A percentile compares a stretch with the other conserved stretches of the same genome.
phyloP scores from a whole-genome alignment of 2,329 filamentous ascomycete species.

The Neofusicoccum umdonicola region DNA sequence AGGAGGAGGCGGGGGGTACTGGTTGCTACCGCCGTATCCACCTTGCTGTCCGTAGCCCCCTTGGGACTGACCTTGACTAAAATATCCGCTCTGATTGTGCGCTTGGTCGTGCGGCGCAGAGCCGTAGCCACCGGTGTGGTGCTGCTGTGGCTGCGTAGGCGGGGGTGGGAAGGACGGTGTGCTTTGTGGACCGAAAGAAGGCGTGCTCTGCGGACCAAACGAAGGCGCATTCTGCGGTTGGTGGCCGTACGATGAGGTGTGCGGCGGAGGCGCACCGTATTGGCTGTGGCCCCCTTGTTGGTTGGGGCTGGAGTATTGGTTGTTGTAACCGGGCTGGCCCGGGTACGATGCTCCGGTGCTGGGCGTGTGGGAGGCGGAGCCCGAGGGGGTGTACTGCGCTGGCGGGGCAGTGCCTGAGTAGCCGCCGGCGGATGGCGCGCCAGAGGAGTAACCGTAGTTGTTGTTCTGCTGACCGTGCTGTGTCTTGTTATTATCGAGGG shows the following conservation, averaged over 20 bases:
- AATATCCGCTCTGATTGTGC: conserved; percentile 6
- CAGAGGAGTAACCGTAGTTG: conserved; percentile 63
- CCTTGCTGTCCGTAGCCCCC: conserved; percentile 4
- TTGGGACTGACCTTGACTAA: not conserved
- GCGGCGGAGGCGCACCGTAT: conserved; percentile 21
- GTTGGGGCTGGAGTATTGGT: conserved; percentile 5
- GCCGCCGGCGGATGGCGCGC: conserved; percentile 48
- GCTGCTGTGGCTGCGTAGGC: conserved; percentile 6
- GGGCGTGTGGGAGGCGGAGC: conserved; percentile 14
- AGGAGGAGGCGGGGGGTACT: conserved; percentile 1
- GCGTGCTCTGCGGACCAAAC: conserved; percentile 7
- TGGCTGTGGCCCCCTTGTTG: conserved; percentile 23
- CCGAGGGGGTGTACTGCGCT: conserved; percentile 47
- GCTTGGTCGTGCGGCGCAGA: not conserved
- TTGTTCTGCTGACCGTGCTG: conserved; percentile 32
- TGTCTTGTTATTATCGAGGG: not conserved
- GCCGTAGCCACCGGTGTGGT: conserved; percentile 1
- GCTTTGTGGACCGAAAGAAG: not conserved
- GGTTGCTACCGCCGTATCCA: not conserved
- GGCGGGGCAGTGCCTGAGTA: conserved; percentile 65
- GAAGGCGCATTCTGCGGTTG: conserved; percentile 7
- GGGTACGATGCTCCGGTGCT: conserved; percentile 5
- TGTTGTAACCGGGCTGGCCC: conserved; percentile 12
- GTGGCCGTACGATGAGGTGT: not conserved
- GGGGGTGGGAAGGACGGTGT: conserved; percentile 11